Conservation (phyloP, 441 rosid species). For the Brassica hybrid region DNA sequence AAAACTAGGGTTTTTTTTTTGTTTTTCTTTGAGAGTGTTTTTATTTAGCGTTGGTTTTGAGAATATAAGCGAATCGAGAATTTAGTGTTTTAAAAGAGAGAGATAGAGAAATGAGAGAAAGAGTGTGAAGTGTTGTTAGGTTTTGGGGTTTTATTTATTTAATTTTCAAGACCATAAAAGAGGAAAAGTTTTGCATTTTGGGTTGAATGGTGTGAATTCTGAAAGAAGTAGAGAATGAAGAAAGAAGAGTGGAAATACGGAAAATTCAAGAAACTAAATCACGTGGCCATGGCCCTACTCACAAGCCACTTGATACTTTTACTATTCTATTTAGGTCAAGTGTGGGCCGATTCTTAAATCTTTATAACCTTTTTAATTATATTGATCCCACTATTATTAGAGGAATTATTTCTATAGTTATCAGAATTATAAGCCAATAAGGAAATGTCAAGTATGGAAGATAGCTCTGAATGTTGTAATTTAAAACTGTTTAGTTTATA, state of each 20-base stretch:
- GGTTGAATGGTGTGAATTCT: slow-evolving; percentile 33
- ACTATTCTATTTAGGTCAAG: slow-evolving; percentile 46
- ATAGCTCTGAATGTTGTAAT: slow-evolving; percentile 15
- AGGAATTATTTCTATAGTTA: neutral
- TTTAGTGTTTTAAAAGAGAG: slow-evolving; percentile 14
- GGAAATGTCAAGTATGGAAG: slow-evolving; percentile 21
- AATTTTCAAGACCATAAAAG: neutral
- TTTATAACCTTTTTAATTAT: neutral
- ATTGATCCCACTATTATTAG: slow-evolving; percentile 19
- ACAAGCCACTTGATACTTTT: slow-evolving; percentile 40
- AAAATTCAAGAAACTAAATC: slow-evolving; percentile 37
- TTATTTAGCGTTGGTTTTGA: slow-evolving; percentile 16
- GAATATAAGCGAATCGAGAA: slow-evolving; percentile 12
- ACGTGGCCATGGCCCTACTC: slow-evolving; percentile 44
- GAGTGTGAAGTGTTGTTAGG: slow-evolving; percentile 39
- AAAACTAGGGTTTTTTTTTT: slow-evolving; percentile 36
- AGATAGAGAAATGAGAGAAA: slow-evolving; percentile 27
- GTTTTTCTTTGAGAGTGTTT: slow-evolving; percentile 5
- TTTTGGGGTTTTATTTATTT: slow-evolving; percentile 37
- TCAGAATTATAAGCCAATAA: slow-evolving; percentile 23
- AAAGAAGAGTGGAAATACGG: slow-evolving; percentile 28
- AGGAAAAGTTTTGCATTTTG: slow-evolving; percentile 13
- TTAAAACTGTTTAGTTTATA: neutral
- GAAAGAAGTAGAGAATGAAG: slow-evolving; percentile 35
- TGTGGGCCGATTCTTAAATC: slow-evolving; percentile 24